These are phyloP conservation scores for Jaltomata sinuosa DNA, from an alignment of 257 asterid genomes.

Conservation along the genomic window DNA sequence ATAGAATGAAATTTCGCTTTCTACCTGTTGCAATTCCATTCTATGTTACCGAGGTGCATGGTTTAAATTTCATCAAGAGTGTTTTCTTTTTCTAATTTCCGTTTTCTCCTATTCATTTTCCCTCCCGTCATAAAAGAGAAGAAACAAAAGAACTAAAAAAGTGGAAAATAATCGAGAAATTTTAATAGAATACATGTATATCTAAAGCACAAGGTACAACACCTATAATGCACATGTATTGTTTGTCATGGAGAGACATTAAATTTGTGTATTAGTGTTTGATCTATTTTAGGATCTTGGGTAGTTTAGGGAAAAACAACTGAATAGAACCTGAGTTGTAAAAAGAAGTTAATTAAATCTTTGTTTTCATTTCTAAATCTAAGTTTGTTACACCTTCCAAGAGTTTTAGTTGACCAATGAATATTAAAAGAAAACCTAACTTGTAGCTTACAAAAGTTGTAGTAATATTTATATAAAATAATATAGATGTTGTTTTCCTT, in stretches of 20 bases:
- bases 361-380: not conserved
- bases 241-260: not conserved
- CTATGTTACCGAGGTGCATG: not conserved
- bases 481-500: not conserved
- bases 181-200: not conserved
- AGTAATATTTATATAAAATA: not conserved
- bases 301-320: not conserved
- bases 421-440: conserved; percentile 6
- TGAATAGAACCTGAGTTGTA: not conserved
- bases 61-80: not conserved
- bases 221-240: not conserved
- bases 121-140: not conserved
- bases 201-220: not conserved
- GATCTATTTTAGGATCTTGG: not conserved
- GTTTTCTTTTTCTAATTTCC: not conserved
- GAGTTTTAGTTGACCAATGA: conserved; percentile 7
- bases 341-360: not conserved
- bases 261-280: not conserved
- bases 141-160: not conserved
- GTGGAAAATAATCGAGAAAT: not conserved
- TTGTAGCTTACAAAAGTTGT: conserved; percentile 17
- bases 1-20: not conserved
- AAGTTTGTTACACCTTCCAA: conserved; percentile 21
- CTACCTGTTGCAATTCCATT: not conserved
- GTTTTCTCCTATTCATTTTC: not conserved